Evolutionary conservation across 345 rosid genomes (phyloP).

Genomic region (Populus alba): DNA sequence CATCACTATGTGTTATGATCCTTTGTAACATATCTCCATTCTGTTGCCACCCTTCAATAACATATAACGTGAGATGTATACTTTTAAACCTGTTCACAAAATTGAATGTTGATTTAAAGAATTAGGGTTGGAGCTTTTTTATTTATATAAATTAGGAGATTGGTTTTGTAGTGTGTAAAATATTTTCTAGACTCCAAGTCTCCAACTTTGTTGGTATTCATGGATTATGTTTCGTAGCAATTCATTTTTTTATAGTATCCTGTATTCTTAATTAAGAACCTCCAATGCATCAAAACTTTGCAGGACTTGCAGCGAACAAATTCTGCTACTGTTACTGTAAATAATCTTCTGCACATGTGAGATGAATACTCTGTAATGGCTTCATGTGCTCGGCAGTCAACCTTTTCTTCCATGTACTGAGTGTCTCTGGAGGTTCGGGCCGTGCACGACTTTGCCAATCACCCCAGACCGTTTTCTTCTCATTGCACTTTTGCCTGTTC

Average conservation of each 20-base stretch:
- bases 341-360: conserved; percentile 97
- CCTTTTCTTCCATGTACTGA: conserved; percentile 8
- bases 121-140: not conserved
- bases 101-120: not conserved
- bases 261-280: not conserved
- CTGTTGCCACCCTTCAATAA: not conserved
- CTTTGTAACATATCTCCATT: not conserved
- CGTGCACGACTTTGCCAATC: conserved; percentile 20
- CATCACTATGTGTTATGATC: not conserved
- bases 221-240: not conserved
- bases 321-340: conserved; percentile 84
- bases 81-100: not conserved
- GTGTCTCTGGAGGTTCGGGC: conserved; percentile 27
- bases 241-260: not conserved
- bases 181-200: not conserved
- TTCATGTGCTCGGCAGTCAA: not conserved
- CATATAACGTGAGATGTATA: not conserved
- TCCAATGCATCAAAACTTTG: conserved; percentile 23
- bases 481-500: conserved; percentile 11
- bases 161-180: not conserved
- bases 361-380: conserved; percentile 9
- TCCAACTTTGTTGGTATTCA: not conserved
- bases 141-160: not conserved
- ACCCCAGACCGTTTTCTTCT: conserved; percentile 13
- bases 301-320: conserved; percentile 98